Evolutionary conservation across 208 protist species (phyloP).

Genomic region (Leishmania turanica): DNA sequence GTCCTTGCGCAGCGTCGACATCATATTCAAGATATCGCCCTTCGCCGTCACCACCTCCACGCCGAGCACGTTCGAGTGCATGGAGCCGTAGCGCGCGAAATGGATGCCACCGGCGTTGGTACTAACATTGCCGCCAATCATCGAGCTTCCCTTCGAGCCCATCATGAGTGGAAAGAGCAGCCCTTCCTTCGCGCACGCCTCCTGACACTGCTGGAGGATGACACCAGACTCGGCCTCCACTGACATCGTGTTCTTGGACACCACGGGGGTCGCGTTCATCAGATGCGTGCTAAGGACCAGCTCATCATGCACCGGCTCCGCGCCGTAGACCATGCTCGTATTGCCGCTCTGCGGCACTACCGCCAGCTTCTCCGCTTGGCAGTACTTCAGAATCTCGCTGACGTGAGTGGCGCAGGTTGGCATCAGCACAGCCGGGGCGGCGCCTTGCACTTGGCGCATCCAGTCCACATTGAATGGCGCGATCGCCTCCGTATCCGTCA

Average conservation of each 20-base stretch:
- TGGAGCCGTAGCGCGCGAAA: slow-evolving; percentile 94
- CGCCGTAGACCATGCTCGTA: slow-evolving; percentile 96
- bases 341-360: slow-evolving; percentile 97
- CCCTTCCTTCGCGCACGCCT: slow-evolving; percentile 62
- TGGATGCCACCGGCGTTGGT: slow-evolving; percentile 98
- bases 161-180: slow-evolving; percentile 96
- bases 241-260: slow-evolving; percentile 71
- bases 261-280: slow-evolving; percentile 92
- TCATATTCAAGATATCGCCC: slow-evolving; percentile 75
- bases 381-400: slow-evolving; percentile 89
- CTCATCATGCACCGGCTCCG: slow-evolving; percentile 90
- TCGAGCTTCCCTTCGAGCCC: slow-evolving; percentile 96
- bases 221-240: slow-evolving; percentile 88
- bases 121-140: slow-evolving; percentile 96
- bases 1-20: slow-evolving; percentile 94
- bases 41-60: slow-evolving; percentile 91
- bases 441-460: slow-evolving; percentile 65
- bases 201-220: slow-evolving; percentile 91
- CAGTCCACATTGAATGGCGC: slow-evolving; percentile 72
- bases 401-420: slow-evolving; percentile 65
- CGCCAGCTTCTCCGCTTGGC: slow-evolving; percentile 90
- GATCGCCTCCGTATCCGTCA: slow-evolving; percentile 45
- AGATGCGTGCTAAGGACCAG: slow-evolving; percentile 86
- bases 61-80: slow-evolving; percentile 95
- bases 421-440: slow-evolving; percentile 52